A percentile compares a stretch with the other conserved stretches of the same genome.
Conservation (phyloP, 1,139 yeast genomes). For the Wickerhamomyces sp. region DNA sequence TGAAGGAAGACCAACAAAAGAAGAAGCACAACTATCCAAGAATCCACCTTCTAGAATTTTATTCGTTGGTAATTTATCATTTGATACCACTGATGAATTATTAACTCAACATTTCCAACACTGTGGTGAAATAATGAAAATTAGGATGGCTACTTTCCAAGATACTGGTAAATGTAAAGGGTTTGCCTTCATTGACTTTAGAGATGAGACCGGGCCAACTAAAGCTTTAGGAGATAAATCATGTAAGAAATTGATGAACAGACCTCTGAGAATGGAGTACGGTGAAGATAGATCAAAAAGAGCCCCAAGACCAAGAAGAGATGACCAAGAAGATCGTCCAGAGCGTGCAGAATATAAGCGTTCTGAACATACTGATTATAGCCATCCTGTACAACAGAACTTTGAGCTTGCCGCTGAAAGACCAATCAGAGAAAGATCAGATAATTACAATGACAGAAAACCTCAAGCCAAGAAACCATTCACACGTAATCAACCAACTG, state of each 20-base stretch:
- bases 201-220: slow-evolving; percentile 75
- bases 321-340: slow-evolving; percentile 23
- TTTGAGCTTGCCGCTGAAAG: slow-evolving; percentile 8
- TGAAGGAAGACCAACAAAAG: slow-evolving; percentile 82
- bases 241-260: slow-evolving; percentile 62
- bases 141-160: slow-evolving; percentile 96
- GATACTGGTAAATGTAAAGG: slow-evolving; percentile 97
- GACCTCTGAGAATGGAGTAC: slow-evolving; percentile 80
- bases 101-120: slow-evolving; percentile 73
- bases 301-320: slow-evolving; percentile 39
- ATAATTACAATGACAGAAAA: slow-evolving; percentile 5
- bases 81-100: slow-evolving; percentile 83
- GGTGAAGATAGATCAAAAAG: slow-evolving; percentile 94
- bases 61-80: slow-evolving; percentile 89
- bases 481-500: slow-evolving; percentile 16
- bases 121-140: slow-evolving; percentile 69
- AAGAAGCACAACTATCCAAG: slow-evolving; percentile 43
- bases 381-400: slow-evolving; percentile 4
- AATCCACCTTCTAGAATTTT: slow-evolving; percentile 87
- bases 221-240: slow-evolving; percentile 71
- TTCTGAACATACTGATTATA: no score
- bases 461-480: slow-evolving; percentile 7
- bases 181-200: slow-evolving; percentile 88
- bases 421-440: slow-evolving; percentile 20
- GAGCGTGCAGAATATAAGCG: no score